Percentiles rank a stretch among this genome's conserved stretches.
Conservation (phyloP, 768 basidiomycete genomes). For the Phallus indusiatus region DNA sequence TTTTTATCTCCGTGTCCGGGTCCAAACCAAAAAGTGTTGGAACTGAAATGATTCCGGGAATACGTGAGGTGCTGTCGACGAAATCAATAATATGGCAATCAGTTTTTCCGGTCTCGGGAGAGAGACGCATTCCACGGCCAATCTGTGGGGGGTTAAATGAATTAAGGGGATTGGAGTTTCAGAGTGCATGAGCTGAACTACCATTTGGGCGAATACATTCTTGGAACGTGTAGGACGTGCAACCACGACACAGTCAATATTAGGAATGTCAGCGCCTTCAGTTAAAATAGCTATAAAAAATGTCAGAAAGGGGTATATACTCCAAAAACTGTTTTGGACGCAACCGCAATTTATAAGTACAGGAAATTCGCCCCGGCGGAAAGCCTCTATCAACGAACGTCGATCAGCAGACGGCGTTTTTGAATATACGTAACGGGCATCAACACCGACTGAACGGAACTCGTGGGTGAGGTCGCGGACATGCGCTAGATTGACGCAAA, state of each 20-base stretch:
- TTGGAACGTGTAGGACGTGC: slow-evolving; percentile 83
- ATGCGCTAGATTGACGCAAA: slow-evolving; percentile 80
- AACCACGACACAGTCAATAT: slow-evolving; percentile 84
- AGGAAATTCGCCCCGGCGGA: slow-evolving; percentile 66
- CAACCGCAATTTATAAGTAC: slow-evolving; percentile 85
- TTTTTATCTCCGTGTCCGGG: slow-evolving; percentile 58
- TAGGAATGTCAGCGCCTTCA: slow-evolving; percentile 92
- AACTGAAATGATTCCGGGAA: slow-evolving; percentile 62
- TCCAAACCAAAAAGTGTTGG: slow-evolving; percentile 84
- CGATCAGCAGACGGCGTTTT: slow-evolving; percentile 58
- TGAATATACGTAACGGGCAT: slow-evolving; percentile 74
- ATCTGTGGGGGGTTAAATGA: slow-evolving; percentile 39
- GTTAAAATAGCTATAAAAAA: slow-evolving; percentile 66
- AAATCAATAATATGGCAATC: slow-evolving; percentile 90
- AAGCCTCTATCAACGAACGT: slow-evolving; percentile 50
- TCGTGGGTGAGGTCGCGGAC: slow-evolving; percentile 61
- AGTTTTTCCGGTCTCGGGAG: slow-evolving; percentile 66
- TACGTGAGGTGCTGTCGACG: slow-evolving; percentile 63
- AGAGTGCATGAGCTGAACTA: slow-evolving; percentile 22
- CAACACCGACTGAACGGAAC: slow-evolving; percentile 69
- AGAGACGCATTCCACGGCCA: slow-evolving; percentile 84
- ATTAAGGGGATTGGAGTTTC: not conserved
- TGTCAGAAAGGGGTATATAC: not conserved
- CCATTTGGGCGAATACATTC: slow-evolving; percentile 92
- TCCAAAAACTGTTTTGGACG: slow-evolving; percentile 9